A percentile compares a stretch with the other conserved stretches of the same genome.
Conservation (phyloP, 192 early-diverging fungal genomes). For the Helicostylum pulchrum region DNA sequence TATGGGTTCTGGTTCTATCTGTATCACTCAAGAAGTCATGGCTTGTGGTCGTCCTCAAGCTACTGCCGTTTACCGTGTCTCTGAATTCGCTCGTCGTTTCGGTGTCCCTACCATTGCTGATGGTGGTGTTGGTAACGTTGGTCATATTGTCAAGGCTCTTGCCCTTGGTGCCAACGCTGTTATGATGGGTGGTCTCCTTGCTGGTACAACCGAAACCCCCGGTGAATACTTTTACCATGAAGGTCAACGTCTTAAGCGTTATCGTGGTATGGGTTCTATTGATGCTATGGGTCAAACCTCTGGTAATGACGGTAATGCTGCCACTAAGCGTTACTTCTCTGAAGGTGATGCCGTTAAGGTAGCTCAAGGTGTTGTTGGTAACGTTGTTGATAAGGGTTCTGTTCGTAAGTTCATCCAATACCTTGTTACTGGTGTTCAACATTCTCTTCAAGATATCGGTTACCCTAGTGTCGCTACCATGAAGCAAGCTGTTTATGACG, state of each 20-base stretch:
- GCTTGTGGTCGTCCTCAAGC: conserved; percentile 97
- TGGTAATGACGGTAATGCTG: conserved; percentile 63
- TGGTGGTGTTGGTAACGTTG: conserved; percentile 94
- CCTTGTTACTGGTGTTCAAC: conserved; percentile 91
- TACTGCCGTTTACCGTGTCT: conserved; percentile 92
- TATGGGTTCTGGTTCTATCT: conserved; percentile 98
- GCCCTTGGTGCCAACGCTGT: conserved; percentile 93
- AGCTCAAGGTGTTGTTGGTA: conserved; percentile 95
- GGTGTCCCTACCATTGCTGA: conserved; percentile 96
- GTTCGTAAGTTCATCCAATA: conserved; percentile 93
- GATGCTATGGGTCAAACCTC: conserved; percentile 91
- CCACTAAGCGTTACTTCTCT: conserved; percentile 90
- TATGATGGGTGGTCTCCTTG: conserved; percentile 98
- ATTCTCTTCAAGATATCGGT: conserved; percentile 97
- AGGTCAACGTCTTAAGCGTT: conserved; percentile 95
- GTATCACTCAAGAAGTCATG: conserved; percentile 99
- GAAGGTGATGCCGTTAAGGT: conserved; percentile 97
- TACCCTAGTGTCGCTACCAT: conserved; percentile 62
- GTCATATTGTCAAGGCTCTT: conserved; percentile 95
- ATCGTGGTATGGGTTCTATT: conserved; percentile 98
- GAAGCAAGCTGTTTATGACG: conserved; percentile 61
- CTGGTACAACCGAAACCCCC: conserved; percentile 92
- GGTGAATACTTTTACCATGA: conserved; percentile 99
- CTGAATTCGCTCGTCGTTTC: conserved; percentile 89
- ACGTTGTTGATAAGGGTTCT: conserved; percentile 96